Conservation (phyloP, 352 stramenopile species). For the Phytophthora kernoviae region DNA sequence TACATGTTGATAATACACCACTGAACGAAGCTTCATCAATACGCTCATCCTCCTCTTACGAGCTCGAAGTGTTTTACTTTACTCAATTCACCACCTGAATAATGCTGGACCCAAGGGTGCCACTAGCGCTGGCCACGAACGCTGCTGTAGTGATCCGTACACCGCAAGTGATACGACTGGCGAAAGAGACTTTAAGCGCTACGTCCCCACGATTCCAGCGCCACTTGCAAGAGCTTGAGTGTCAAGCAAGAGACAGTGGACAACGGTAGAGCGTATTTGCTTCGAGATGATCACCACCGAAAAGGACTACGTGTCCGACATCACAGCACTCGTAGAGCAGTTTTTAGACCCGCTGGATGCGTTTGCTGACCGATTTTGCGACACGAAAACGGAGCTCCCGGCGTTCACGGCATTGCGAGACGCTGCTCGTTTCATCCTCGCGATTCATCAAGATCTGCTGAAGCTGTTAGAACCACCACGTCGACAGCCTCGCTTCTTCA, state of each 20-base stretch:
- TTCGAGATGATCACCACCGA: conserved; percentile 35
- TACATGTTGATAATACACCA: not conserved
- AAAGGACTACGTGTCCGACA: conserved; percentile 37
- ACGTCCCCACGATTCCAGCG: conserved; percentile 34
- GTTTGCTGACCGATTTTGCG: conserved; percentile 15
- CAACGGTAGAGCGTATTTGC: conserved; percentile 31
- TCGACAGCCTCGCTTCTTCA: conserved; percentile 21
- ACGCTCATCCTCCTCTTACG: too few species aligned
- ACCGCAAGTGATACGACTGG: conserved; percentile 22
- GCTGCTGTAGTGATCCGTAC: conserved; percentile 11
- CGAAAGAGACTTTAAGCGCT: conserved; percentile 21
- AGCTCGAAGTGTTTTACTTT: too few species aligned
- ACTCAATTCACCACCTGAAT: not conserved
- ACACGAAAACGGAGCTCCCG: conserved; percentile 19
- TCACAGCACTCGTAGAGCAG: conserved; percentile 20
- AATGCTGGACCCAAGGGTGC: conserved; percentile 18
- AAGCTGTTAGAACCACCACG: conserved; percentile 16
- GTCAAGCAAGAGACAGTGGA: conserved; percentile 34
- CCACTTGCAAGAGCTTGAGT: conserved; percentile 28
- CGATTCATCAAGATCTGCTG: conserved; percentile 28
- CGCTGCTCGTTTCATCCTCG: conserved; percentile 27
- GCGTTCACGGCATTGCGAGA: conserved; percentile 19
- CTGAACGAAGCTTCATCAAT: too few species aligned
- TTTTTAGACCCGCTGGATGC: conserved; percentile 30
- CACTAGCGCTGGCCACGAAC: conserved; percentile 14